Evolutionary conservation across 805 yeast species (phyloP).

Genomic region (Alloascoidea hylecoeti): DNA sequence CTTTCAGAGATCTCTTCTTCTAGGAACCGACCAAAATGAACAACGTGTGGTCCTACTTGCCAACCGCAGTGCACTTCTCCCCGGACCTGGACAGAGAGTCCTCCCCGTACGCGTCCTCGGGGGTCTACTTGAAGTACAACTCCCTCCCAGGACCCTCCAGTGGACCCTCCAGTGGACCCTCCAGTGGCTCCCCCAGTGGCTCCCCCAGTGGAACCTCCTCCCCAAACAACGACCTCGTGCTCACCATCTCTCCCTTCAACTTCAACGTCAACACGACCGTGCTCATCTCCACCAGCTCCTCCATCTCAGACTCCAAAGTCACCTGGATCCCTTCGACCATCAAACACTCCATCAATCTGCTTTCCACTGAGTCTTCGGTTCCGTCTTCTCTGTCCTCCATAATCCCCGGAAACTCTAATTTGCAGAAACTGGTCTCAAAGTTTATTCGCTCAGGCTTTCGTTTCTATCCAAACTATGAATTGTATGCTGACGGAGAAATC

Average conservation of each 20-base stretch:
- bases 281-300: background rate
- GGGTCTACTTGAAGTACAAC: slow-evolving; percentile 1
- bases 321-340: slow-evolving; percentile 1
- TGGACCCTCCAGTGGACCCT: background rate
- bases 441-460: background rate
- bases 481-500: background rate
- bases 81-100: background rate
- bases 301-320: background rate
- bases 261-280: slow-evolving; percentile 1
- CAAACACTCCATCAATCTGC: background rate
- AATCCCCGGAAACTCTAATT: background rate
- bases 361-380: no score
- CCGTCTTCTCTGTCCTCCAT: no score
- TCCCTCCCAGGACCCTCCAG: background rate
- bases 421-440: background rate
- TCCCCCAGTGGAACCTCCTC: background rate
- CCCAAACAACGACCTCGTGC: slow-evolving; percentile 1
- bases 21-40: no score
- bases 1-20: no score
- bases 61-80: slow-evolving; percentile 1
- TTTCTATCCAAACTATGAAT: background rate
- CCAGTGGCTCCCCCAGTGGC: background rate
- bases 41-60: slow-evolving; percentile 1
- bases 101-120: background rate
- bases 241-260: slow-evolving; percentile 1